Evolutionary conservation across 2,329 filamentous ascomycete genomes (phyloP).

Genomic region (Amauroascus niger): DNA sequence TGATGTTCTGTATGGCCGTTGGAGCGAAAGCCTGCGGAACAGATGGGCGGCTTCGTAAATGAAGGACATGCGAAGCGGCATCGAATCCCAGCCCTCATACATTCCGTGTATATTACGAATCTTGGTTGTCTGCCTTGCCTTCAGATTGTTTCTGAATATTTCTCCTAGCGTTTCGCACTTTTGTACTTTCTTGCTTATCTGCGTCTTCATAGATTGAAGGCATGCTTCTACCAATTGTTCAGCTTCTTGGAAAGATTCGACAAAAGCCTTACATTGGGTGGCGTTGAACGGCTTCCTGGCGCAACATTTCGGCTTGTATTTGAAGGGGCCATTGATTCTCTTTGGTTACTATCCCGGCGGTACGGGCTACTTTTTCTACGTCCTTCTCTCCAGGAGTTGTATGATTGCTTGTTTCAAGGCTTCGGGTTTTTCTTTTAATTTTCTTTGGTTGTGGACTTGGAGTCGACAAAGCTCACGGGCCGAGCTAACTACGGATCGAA

Average conservation of each 20-base stretch:
- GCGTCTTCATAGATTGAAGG: not conserved
- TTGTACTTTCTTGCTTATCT: not conserved
- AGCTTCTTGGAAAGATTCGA: not conserved
- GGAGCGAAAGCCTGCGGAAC: conserved; percentile 71
- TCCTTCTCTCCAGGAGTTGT: not conserved
- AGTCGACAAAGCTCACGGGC: too few relatives aligned
- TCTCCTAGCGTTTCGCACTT: not conserved
- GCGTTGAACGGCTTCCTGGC: not conserved
- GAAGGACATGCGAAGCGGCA: not conserved
- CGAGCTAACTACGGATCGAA: not conserved
- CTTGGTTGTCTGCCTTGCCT: not conserved
- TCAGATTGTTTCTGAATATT: not conserved
- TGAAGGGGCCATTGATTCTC: not conserved
- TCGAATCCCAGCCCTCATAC: not conserved
- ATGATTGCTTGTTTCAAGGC: not conserved
- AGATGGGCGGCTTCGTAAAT: conserved; percentile 47
- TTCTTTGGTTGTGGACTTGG: not conserved
- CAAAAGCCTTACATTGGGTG: not conserved
- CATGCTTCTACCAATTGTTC: not conserved
- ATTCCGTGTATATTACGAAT: conserved; percentile 3
- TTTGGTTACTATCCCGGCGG: not conserved
- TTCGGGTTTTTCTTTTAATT: not conserved
- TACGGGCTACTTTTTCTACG: not conserved
- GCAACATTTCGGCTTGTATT: not conserved
- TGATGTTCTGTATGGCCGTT: conserved; percentile 81